Percentiles rank a stretch among this genome's conserved stretches.
phyloP scores from a whole-genome alignment of 371 early-diverging fungal genomes.

The Mortierella sp. region DNA sequence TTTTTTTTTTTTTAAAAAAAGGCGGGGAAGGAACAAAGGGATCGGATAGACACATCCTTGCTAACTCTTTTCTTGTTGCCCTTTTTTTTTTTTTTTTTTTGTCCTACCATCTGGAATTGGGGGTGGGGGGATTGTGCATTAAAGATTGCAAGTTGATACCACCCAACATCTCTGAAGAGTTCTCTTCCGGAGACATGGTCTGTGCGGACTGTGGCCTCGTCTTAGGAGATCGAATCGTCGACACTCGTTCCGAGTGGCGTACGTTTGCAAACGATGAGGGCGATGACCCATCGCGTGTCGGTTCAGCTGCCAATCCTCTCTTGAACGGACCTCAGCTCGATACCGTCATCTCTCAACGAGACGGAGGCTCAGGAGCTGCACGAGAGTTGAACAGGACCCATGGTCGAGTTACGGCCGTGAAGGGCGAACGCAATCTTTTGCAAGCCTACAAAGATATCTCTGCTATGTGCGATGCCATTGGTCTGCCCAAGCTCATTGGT shows the following conservation, averaged over 20 bases:
- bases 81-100: too few relatives aligned
- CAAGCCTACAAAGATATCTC: constrained; percentile 95
- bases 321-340: constrained; percentile 92
- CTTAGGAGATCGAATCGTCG: constrained; percentile 97
- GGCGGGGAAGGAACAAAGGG: neutral
- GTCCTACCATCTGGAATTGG: too few relatives aligned
- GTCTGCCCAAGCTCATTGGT: constrained; percentile 85
- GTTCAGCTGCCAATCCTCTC: constrained; percentile 93
- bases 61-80: too few relatives aligned
- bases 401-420: constrained; percentile 76
- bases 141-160: constrained; percentile 81
- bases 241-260: constrained; percentile 99
- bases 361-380: constrained; percentile 83
- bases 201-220: constrained; percentile 99
- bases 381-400: constrained; percentile 81
- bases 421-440: constrained; percentile 84
- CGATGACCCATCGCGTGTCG: constrained; percentile 99
- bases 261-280: constrained; percentile 97
- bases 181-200: constrained; percentile 90
- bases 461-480: constrained; percentile 91
- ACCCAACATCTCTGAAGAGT: constrained; percentile 99
- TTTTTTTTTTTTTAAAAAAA: too few relatives aligned
- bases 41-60: too few relatives aligned
- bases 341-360: constrained; percentile 87
- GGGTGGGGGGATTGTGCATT: neutral